Evolutionary conservation across 345 rosid genomes (phyloP).

Genomic region (Acer yangbiense): DNA sequence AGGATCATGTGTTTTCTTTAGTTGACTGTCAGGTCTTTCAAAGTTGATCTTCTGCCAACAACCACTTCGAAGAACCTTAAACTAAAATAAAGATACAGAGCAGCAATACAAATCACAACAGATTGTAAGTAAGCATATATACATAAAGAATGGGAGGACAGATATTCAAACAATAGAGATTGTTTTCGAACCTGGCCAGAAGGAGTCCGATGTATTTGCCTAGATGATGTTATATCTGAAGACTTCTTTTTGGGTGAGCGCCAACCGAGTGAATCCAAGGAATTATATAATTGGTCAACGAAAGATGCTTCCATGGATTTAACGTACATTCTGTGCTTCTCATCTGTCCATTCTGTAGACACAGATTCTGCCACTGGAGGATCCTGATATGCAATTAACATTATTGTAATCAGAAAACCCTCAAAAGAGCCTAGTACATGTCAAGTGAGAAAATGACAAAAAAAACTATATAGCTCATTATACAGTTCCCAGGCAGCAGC

Average conservation of each 20-base stretch:
- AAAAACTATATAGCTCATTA: background rate
- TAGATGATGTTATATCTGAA: constrained; percentile 29
- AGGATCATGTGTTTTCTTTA: constrained; percentile 28
- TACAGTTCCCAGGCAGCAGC: background rate
- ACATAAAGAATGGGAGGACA: background rate
- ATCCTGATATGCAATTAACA: constrained; percentile 37
- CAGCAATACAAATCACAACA: constrained; percentile 12
- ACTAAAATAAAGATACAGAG: constrained; percentile 35
- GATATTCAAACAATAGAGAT: constrained; percentile 2
- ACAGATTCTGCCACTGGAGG: constrained; percentile 34
- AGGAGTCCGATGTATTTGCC: constrained; percentile 29
- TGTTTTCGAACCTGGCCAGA: constrained; percentile 61
- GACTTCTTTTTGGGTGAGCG: constrained; percentile 31
- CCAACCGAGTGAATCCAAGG: constrained; percentile 45
- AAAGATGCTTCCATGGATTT: constrained; percentile 92
- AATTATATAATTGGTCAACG: constrained; percentile 63
- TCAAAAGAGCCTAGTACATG: background rate
- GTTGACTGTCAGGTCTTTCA: constrained; percentile 44
- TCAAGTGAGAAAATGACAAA: background rate
- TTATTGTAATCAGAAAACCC: constrained; percentile 22
- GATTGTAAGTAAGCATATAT: background rate
- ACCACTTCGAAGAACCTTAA: constrained; percentile 72
- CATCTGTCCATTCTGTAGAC: constrained; percentile 78
- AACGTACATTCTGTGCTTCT: constrained; percentile 84
- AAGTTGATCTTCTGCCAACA: constrained; percentile 63